Percentiles rank a stretch among this genome's conserved stretches.
Conservation (phyloP, 305 asterid species). For the Salvia sclarea region DNA sequence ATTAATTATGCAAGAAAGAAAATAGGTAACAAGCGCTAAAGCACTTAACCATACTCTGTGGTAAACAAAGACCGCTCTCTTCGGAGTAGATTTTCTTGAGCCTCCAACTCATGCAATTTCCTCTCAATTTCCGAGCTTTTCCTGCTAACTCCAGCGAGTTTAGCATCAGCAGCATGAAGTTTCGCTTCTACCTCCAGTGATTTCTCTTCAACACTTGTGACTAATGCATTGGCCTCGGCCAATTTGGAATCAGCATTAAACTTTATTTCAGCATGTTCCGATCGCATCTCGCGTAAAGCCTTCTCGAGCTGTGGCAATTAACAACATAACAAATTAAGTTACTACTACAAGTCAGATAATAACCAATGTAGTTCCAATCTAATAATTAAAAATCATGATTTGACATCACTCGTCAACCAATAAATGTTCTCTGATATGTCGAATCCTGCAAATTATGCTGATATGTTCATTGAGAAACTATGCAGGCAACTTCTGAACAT, state of each 20-base stretch:
- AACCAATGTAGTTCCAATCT: conserved; percentile 11
- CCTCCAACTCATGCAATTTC: conserved; percentile 63
- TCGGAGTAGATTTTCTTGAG: conserved; percentile 79
- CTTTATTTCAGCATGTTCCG: conserved; percentile 86
- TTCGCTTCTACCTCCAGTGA: conserved; percentile 91
- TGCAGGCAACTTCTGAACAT: neutral
- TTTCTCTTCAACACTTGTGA: conserved; percentile 78
- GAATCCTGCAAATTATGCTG: neutral
- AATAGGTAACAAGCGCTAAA: conserved; percentile 6
- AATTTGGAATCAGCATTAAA: conserved; percentile 90
- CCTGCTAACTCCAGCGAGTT: conserved; percentile 87
- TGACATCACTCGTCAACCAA: neutral
- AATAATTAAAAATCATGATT: neutral
- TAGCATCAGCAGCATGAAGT: conserved; percentile 80
- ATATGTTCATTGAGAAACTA: conserved; percentile 3
- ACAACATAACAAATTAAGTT: conserved; percentile 32
- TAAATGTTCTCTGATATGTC: neutral
- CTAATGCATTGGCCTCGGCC: conserved; percentile 84
- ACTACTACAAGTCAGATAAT: conserved; percentile 14
- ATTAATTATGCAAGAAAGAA: conserved; percentile 29
- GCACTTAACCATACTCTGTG: conserved; percentile 61
- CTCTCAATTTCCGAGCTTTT: conserved; percentile 84
- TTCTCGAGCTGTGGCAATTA: conserved; percentile 81
- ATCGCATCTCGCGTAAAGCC: conserved; percentile 85
- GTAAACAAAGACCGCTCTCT: conserved; percentile 70